Evolutionary conservation across 495 filamentous ascomycete species (phyloP), one percentile per base, ranked within the genome.

Genomic region (Lentithecium fluviatile): DNA sequence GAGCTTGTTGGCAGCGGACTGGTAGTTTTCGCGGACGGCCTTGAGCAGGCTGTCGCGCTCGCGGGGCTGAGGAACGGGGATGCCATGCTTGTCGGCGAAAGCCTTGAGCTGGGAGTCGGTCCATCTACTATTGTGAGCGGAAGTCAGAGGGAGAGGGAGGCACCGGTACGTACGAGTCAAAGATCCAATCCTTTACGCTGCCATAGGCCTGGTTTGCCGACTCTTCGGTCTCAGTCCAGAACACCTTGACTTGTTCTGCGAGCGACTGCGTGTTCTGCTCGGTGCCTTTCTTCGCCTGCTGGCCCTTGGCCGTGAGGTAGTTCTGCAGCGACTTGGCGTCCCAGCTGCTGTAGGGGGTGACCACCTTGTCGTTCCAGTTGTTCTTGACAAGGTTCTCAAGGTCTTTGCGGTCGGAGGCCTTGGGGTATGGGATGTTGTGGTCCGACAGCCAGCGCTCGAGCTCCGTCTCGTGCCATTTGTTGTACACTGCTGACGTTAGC

Each of bases 391-490:
- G 76, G 6, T 74, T 68, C 52, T 76, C 65, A 19, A 87, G 81
- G 37, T 84, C 80, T 56, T 82, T 78, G 62, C 77, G 76, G 51
- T 78, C 77, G 20, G 76, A 64, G 40, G 74, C 66, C 11, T 65
- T 62, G 0, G 83, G 80, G 68, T 86, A 91, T 7, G 91, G 90
- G 56, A 98, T 82, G 73, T 95, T 83, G 76, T 98, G 84, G 67
- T 98, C 94, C 23, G 88, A 89, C 58, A 98, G 87, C 94, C 94
- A 98, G 68, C 94, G 82, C 78, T 98, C 93, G 11, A 98, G 83
- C 79, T 98, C 94, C 6, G 90, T 96, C 77, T 97, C 86, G 71
- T 97, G 93, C 94, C 94, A 98, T 72, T 93, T 97, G 78, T 97
- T 96, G 82, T 97, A 98, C 6, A 86, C 94, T 96, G 69, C 23